Percentiles rank a stretch among this genome's conserved stretches.
These are phyloP conservation scores for Mrakiaceae sp. DNA, from an alignment of 1,284 basidiomycete species.

Conservation along the genomic window DNA sequence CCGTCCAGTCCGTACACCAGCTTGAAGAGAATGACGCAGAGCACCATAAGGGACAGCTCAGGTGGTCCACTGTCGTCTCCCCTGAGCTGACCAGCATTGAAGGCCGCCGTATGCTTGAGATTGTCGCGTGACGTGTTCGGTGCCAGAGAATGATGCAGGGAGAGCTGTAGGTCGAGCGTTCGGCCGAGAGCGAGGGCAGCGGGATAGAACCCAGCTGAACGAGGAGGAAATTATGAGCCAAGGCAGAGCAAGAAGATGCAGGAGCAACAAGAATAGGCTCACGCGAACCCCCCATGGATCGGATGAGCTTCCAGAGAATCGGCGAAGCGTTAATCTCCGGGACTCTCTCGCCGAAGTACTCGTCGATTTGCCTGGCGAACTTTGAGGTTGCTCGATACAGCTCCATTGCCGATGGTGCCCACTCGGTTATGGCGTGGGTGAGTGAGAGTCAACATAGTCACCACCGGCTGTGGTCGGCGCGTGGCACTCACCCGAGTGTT, in stretches of 20 bases:
- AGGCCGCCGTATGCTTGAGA: too few relatives aligned
- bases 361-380: constrained; percentile 47
- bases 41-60: constrained; percentile 59
- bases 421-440: constrained; percentile 40
- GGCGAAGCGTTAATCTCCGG: constrained; percentile 70
- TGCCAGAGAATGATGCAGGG: constrained; percentile 17
- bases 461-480: too few relatives aligned
- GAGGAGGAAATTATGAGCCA: constrained; percentile 9
- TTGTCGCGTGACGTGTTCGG: background rate
- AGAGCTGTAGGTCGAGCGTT: constrained; percentile 25
- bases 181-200: constrained; percentile 22
- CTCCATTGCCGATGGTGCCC: constrained; percentile 47
- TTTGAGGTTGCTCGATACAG: constrained; percentile 55
- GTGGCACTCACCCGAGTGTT: too few relatives aligned
- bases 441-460: too few relatives aligned
- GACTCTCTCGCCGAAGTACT: constrained; percentile 48
- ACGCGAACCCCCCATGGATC: constrained; percentile 64
- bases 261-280: constrained; percentile 12
- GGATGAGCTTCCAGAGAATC: constrained; percentile 64
- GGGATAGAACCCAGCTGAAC: constrained; percentile 45
- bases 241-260: background rate
- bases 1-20: constrained; percentile 48
- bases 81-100: too few relatives aligned
- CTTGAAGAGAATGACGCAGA: constrained; percentile 61
- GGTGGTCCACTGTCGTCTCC: constrained; percentile 43